phyloP scores from a whole-genome alignment of 2,329 filamentous ascomycete species.

The Microsporum ferrugineum region DNA sequence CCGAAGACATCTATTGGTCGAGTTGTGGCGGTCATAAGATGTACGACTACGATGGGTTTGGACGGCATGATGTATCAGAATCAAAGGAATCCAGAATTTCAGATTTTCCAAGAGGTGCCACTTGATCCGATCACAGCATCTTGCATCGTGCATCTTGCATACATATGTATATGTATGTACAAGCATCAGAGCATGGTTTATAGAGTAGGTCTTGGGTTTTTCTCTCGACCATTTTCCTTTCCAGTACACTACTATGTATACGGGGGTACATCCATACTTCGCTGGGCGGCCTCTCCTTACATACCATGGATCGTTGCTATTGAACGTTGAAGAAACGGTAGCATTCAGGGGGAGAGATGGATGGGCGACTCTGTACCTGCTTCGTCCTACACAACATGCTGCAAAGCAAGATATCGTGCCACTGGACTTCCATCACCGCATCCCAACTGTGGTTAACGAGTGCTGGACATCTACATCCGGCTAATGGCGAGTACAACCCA shows the following conservation, averaged over 20 bases:
- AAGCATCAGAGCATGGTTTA: neutral
- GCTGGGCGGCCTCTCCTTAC: too few species aligned
- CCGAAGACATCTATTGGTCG: neutral
- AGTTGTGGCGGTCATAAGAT: neutral
- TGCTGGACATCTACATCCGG: neutral
- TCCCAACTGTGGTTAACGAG: neutral
- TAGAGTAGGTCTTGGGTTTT: neutral
- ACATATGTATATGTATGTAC: neutral
- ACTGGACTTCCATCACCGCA: neutral
- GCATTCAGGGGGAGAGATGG: too few species aligned
- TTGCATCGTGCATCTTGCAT: neutral
- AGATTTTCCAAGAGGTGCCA: too few species aligned
- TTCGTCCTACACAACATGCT: neutral
- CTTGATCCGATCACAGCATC: neutral
- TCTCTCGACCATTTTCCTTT: neutral
- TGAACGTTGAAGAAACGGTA: too few species aligned
- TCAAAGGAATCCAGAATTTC: neutral
- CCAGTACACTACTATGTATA: too few species aligned
- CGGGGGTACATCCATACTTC: too few species aligned
- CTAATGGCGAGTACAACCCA: neutral
- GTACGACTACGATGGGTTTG: neutral
- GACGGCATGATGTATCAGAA: neutral
- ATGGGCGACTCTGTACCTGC: too few species aligned
- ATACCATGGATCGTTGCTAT: too few species aligned
- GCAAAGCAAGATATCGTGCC: neutral